Conservation (phyloP, 2,329 filamentous ascomycete species). For the Fusarium multiceps region DNA sequence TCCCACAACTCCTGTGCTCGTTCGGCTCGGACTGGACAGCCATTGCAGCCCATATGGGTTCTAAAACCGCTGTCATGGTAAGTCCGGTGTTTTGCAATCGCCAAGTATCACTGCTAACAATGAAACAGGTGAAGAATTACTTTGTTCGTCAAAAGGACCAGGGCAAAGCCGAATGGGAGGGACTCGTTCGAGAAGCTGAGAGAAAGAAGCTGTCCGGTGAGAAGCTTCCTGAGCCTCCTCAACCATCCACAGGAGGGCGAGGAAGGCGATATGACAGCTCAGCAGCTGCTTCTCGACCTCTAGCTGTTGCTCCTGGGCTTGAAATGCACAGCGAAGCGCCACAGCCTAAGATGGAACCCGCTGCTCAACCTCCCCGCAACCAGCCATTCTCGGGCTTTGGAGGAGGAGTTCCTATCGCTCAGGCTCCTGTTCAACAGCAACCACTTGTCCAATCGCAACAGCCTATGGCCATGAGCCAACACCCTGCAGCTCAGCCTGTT, state of each 20-base stretch:
- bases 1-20: conserved; percentile 75
- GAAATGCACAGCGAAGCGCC: conserved; percentile 60
- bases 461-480: conserved; percentile 50
- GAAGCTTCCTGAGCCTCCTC: conserved; percentile 68
- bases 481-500: conserved; percentile 52
- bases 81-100: conserved; percentile 42
- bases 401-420: conserved; percentile 58
- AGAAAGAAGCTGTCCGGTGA: conserved; percentile 66
- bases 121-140: conserved; percentile 73
- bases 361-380: conserved; percentile 47
- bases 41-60: conserved; percentile 83
- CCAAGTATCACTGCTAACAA: conserved; percentile 15
- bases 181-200: conserved; percentile 70
- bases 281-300: conserved; percentile 52
- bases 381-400: conserved; percentile 58
- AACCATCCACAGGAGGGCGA: conserved; percentile 61
- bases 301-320: conserved; percentile 59
- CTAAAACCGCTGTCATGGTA: conserved; percentile 89
- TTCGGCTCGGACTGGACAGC: conserved; percentile 83
- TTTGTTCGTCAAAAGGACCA: conserved; percentile 72
- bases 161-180: conserved; percentile 68
- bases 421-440: conserved; percentile 53
- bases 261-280: conserved; percentile 63
- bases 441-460: conserved; percentile 47
- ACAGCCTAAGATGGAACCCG: conserved; percentile 59